Base-by-base conservation (phyloP, 768 basidiomycete species). In the Hortiboletus campestris region DNA sequence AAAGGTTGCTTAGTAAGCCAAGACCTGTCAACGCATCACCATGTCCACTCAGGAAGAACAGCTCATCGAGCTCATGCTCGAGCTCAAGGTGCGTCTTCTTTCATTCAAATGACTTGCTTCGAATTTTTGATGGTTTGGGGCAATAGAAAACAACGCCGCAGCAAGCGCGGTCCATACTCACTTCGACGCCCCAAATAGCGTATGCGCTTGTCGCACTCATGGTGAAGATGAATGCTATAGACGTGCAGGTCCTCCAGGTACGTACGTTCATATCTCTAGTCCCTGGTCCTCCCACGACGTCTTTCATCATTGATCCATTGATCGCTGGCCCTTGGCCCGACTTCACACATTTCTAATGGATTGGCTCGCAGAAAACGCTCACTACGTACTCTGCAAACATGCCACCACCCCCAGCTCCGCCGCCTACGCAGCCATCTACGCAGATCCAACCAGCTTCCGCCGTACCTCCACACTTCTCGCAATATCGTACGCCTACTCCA, bases 201-300 rank as follows among this genome's bases (percentile, higher is more conserved):
- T 90, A 89, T 68, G 87, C 86, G 2, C 74, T 91, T 0, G 87
- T 91, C 55, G 79, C 80, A 0, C 80, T 90, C 36, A 89, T 91
- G 88, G 88, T 89, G 20, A 83, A 82, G 53, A 83, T 91, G 73
- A 84, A 86, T 53, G 86, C 86, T 0, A 78, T 91, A 36, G 83
- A 89, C 47, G 76, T 88, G 46, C 84, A 89, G 43, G 87, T 89
- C 8, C 83, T 90, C 60, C 87, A 89, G 76, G 89, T 89, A 56
- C 39, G 74, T 40, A 11, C 19, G 1, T 38, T 35, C 40, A 34
- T 19, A 19, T 38, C 13, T 55, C 32, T 1, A 19, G 25, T 39
- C 31, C 6, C 12, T 53, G 45, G 32, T 20, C 31, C 48, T 43
- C 46, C 44, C 25, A 39, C 39, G 13, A 55, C 17, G 32, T 52